Conservation (phyloP, 192 early-diverging fungal genomes). For the Cetraspora pellucida region DNA sequence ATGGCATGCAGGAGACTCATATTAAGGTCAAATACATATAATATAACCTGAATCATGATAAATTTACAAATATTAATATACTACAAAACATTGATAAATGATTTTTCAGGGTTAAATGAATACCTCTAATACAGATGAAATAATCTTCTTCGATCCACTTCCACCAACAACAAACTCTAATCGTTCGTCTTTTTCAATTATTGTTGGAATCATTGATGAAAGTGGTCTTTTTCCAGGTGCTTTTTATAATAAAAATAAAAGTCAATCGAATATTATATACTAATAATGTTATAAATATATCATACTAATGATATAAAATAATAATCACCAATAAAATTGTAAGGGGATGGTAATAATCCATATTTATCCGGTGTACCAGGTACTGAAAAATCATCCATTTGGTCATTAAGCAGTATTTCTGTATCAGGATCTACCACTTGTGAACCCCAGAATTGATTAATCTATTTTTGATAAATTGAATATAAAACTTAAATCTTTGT, state of each 20-base stretch:
- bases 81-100: neutral
- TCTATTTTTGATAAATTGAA: neutral
- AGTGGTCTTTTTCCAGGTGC: constrained; percentile 84
- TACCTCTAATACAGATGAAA: constrained; percentile 62
- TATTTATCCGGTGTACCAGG: constrained; percentile 71
- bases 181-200: constrained; percentile 64
- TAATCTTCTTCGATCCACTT: constrained; percentile 83
- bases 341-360: constrained; percentile 82
- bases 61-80: neutral
- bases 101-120: constrained; percentile 7
- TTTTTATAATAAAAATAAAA: constrained; percentile 31
- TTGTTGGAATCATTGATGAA: constrained; percentile 65
- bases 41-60: constrained; percentile 59
- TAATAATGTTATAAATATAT: too few species aligned
- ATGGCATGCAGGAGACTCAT: constrained; percentile 73
- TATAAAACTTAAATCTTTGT: neutral
- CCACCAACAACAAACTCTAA: constrained; percentile 82
- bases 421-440: constrained; percentile 83
- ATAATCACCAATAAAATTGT: constrained; percentile 71
- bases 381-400: constrained; percentile 95
- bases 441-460: constrained; percentile 89
- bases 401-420: constrained; percentile 91
- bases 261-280: too few species aligned
- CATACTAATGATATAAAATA: neutral
- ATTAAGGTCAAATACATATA: constrained; percentile 76